Percentiles rank a stretch among this genome's conserved stretches.
Evolutionary conservation across 2,329 filamentous ascomycete species (phyloP).

Genomic region (Boeremia exigua): DNA sequence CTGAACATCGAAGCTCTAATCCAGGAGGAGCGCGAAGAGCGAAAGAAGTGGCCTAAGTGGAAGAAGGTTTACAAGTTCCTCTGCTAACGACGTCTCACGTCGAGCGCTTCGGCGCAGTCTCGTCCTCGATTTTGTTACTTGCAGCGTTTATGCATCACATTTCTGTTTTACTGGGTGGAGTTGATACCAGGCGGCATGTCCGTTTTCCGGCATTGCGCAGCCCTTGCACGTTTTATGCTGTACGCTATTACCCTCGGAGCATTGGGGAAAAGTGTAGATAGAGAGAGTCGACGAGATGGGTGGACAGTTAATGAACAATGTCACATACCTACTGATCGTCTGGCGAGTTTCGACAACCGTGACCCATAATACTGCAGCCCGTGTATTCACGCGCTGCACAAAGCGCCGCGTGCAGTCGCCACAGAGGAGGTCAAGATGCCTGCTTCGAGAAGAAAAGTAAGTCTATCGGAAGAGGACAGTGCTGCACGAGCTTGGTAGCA

Average conservation of each 20-base stretch:
- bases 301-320: neutral
- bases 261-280: slow-evolving; percentile 8
- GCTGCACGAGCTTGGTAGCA: too few species aligned
- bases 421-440: too few species aligned
- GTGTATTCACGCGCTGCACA: too few species aligned
- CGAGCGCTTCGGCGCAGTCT: slow-evolving; percentile 5
- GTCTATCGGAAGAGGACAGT: too few species aligned
- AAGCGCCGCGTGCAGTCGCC: too few species aligned
- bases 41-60: slow-evolving; percentile 58
- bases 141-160: slow-evolving; percentile 23
- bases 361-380: too few species aligned
- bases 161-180: slow-evolving; percentile 8
- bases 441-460: too few species aligned
- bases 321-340: neutral
- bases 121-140: slow-evolving; percentile 8
- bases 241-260: slow-evolving; percentile 12
- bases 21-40: slow-evolving; percentile 79
- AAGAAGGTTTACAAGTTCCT: slow-evolving; percentile 58
- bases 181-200: slow-evolving; percentile 45
- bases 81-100: slow-evolving; percentile 41
- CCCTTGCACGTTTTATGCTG: slow-evolving; percentile 23
- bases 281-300: neutral
- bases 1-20: slow-evolving; percentile 81
- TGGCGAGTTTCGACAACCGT: neutral
- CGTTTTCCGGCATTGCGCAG: slow-evolving; percentile 28